Percentiles rank a stretch among this genome's conserved stretches.
Evolutionary conservation across 768 basidiomycete species (phyloP).

Genomic region (Leucosporidium scottii): DNA sequence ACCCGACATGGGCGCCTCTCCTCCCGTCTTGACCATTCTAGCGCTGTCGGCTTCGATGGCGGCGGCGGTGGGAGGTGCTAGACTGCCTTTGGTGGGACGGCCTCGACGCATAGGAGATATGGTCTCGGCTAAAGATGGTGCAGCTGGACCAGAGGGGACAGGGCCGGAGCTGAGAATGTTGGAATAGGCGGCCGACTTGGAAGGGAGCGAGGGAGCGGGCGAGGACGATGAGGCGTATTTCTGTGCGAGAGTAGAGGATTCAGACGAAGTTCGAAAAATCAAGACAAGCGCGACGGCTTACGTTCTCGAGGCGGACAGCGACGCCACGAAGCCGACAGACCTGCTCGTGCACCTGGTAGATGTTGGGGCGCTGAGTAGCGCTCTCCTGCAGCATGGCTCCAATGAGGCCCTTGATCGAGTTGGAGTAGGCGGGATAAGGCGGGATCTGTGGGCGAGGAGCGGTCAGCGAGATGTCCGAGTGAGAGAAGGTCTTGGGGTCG

Average conservation of each 20-base stretch:
- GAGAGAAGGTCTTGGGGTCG: conserved; percentile 68
- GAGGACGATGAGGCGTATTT: conserved; percentile 22
- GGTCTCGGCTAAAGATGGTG: conserved; percentile 7
- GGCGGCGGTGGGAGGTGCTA: background rate
- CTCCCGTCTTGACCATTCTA: conserved; percentile 12
- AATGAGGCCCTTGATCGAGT: conserved; percentile 36
- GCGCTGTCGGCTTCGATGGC: background rate
- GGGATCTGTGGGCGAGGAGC: conserved; percentile 17
- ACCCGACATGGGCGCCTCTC: no score
- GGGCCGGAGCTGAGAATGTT: conserved; percentile 8
- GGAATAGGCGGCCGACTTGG: background rate
- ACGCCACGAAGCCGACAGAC: conserved; percentile 85
- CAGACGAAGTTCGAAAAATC: background rate
- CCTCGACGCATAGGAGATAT: conserved; percentile 37
- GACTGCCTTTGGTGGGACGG: conserved; percentile 21
- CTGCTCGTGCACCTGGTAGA: conserved; percentile 73
- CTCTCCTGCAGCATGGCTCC: conserved; percentile 90
- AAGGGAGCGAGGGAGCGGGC: background rate
- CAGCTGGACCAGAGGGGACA: background rate
- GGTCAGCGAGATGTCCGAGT: conserved; percentile 54
- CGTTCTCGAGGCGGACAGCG: conserved; percentile 25
- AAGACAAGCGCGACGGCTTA: background rate
- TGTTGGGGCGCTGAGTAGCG: conserved; percentile 72
- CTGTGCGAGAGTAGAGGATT: background rate
- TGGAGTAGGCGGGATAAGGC: conserved; percentile 27